Evolutionary conservation across 73 alveolate genomes (phyloP), one percentile per base, ranked within the genome.

Genomic region (Tetrahymena elliotti): DNA sequence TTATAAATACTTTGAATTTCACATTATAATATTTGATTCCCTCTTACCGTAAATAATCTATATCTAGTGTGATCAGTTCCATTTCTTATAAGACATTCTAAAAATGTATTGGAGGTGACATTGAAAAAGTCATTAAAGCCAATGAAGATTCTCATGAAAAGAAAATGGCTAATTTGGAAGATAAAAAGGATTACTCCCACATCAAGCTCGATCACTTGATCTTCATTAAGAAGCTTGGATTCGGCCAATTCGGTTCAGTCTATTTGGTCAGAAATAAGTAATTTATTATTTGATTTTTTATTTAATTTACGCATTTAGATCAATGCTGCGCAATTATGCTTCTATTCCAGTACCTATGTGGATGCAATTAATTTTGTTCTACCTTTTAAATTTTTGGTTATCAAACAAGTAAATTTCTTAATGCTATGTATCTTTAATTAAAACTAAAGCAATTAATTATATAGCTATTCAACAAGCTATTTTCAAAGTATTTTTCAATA

Each of bases 191-290:
- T 83, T 93, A 83, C 1, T 94, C 93, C 24, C 93, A 94, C 83
- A 35, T 94, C 33, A 92, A 38, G 20, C 27, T 94, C 11, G 96
- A 94, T 16, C 93, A 94, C 38, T 84, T 94, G 96, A 88, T 94
- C 10, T 53, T 68, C 40, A 94, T 94, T 20, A 94, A 94, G 93
- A 94, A 94, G 20, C 82, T 94, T 84, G 96, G 96, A n/a, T 53
- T 94, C 6, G 98, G 98, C 10, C 52, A 97, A 93, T 97, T 94
- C 93, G 97, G 97, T 33, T 68, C 83, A 31, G 97, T 96, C 18
- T 97, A 96, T 92, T 94, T 96, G 95, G 98, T 97, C 36, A 97
- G 95, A 95, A 95, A 93, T 96, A 97, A 94, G 93, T 92, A 93
- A 95, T 96, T 84, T 92, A 27, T 92, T 83, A 54, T 41, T 84